These are phyloP conservation scores for Exophiala dermatitidis DNA, from an alignment of 2,329 filamentous ascomycete genomes.

Conservation along the genomic window DNA sequence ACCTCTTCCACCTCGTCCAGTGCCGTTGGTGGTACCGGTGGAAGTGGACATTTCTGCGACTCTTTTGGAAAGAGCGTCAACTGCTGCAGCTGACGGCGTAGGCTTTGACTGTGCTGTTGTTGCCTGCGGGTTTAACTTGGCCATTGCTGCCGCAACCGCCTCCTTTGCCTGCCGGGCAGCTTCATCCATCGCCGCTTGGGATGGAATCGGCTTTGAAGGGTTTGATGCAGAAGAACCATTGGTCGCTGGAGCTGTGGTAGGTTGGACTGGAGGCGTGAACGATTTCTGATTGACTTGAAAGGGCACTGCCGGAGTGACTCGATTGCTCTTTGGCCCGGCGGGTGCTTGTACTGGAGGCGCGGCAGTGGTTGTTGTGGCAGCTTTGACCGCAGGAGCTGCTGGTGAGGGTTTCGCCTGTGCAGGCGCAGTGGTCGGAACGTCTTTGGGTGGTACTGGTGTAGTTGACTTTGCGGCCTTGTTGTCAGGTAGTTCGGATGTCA, in stretches of 20 bases:
- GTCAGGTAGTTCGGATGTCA: constrained; percentile 40
- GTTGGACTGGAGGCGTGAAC: constrained; percentile 32
- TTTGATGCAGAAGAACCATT: constrained; percentile 28
- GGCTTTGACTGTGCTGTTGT: constrained; percentile 27
- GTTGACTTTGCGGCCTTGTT: constrained; percentile 37
- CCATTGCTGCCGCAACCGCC: constrained; percentile 47
- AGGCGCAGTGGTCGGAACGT: constrained; percentile 19
- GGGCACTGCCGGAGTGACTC: constrained; percentile 43
- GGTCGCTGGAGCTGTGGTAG: constrained; percentile 29
- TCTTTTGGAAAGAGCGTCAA: constrained; percentile 41
- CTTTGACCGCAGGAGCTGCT: constrained; percentile 25
- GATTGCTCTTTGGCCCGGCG: constrained; percentile 35
- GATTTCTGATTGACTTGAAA: constrained; percentile 32
- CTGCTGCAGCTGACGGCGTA: constrained; percentile 32
- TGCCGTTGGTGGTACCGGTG: constrained; percentile 33
- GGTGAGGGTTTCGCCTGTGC: constrained; percentile 26
- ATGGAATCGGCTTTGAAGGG: constrained; percentile 21
- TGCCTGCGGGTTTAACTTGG: constrained; percentile 36
- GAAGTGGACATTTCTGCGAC: constrained; percentile 41
- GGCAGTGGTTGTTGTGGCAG: constrained; percentile 11
- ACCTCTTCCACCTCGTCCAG: constrained; percentile 35
- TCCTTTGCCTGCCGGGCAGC: constrained; percentile 44
- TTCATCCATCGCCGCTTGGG: constrained; percentile 38
- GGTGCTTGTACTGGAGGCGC: constrained; percentile 20
- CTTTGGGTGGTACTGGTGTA: constrained; percentile 28